Percentiles rank a stretch among this genome's conserved stretches.
phyloP scores from a whole-genome alignment of 306 rosid genomes.

The Hippophae rhamnoides region DNA sequence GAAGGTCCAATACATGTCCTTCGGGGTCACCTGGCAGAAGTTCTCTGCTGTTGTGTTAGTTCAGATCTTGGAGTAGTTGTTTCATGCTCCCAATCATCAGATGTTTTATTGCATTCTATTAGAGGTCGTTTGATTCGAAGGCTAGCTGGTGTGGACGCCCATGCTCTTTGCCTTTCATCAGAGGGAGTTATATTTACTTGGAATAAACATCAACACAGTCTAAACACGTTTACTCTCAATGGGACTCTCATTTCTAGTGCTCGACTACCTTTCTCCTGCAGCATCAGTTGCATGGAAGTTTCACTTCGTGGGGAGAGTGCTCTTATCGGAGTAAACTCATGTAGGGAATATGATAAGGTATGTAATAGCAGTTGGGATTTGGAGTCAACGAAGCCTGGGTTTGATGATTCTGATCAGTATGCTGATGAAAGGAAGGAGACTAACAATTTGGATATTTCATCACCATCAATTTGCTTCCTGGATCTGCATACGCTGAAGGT shows the following conservation, averaged over 20 bases:
- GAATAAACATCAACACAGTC: conserved; percentile 56
- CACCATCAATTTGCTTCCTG: conserved; percentile 82
- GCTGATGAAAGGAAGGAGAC: conserved; percentile 32
- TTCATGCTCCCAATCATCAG: conserved; percentile 70
- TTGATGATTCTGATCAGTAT: conserved; percentile 28
- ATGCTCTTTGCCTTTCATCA: conserved; percentile 70
- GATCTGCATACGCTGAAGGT: conserved; percentile 85
- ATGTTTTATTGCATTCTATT: conserved; percentile 77
- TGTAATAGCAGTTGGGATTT: conserved; percentile 34
- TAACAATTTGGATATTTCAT: conserved; percentile 48
- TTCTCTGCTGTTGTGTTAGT: conserved; percentile 77
- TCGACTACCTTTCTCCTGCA: conserved; percentile 47
- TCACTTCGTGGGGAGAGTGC: conserved; percentile 80
- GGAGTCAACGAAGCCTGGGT: conserved; percentile 29
- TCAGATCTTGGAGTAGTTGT: conserved; percentile 87
- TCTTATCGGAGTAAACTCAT: conserved; percentile 57
- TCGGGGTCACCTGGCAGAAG: conserved; percentile 77
- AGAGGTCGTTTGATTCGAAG: conserved; percentile 74
- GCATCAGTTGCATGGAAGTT: conserved; percentile 79
- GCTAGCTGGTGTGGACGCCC: conserved; percentile 72
- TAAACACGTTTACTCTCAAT: conserved; percentile 70
- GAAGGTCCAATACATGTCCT: conserved; percentile 90
- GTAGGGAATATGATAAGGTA: conserved; percentile 30
- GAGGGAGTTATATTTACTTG: conserved; percentile 78
- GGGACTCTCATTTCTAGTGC: conserved; percentile 60